These are phyloP conservation scores for Ophiostoma novo-ulmi DNA, from an alignment of 2,329 filamentous ascomycete species.

Conservation along the genomic window DNA sequence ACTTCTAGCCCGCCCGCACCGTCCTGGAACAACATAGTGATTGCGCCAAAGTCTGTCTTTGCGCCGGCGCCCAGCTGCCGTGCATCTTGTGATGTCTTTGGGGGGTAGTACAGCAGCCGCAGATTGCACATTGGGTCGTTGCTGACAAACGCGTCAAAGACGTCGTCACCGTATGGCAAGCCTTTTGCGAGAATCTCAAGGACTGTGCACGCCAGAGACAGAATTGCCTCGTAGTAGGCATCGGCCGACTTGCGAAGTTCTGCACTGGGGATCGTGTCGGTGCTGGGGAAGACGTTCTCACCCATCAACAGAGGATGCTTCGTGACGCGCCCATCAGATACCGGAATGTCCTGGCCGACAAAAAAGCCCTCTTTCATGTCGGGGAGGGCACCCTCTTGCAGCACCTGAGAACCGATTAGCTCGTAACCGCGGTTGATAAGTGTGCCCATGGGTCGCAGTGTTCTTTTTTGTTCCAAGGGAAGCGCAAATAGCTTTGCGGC, in stretches of 20 bases:
- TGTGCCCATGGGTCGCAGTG: conserved; percentile 32
- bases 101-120: conserved; percentile 47
- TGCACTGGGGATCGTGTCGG: conserved; percentile 21
- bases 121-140: conserved; percentile 42
- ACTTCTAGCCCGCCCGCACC: conserved; percentile 48
- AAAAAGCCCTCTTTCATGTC: conserved; percentile 47
- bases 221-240: conserved; percentile 39
- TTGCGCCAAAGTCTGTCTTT: conserved; percentile 52
- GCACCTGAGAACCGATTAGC: conserved; percentile 41
- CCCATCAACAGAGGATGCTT: conserved; percentile 40
- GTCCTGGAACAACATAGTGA: conserved; percentile 53
- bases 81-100: conserved; percentile 33
- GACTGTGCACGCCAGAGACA: conserved; percentile 39
- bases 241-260: conserved; percentile 39
- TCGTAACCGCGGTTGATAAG: conserved; percentile 46
- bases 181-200: conserved; percentile 41
- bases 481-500: conserved; percentile 46
- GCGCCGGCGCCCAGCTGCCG: conserved; percentile 40
- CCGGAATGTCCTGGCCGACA: conserved; percentile 38
- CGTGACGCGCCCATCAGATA: conserved; percentile 29
- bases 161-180: conserved; percentile 38
- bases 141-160: conserved; percentile 41
- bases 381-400: conserved; percentile 41
- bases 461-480: conserved; percentile 42
- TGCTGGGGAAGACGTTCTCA: conserved; percentile 37